A percentile compares a stretch with the other conserved stretches of the same genome.
phyloP scores from a whole-genome alignment of 2,329 filamentous ascomycete genomes.

The Paecilomyces sp. region DNA sequence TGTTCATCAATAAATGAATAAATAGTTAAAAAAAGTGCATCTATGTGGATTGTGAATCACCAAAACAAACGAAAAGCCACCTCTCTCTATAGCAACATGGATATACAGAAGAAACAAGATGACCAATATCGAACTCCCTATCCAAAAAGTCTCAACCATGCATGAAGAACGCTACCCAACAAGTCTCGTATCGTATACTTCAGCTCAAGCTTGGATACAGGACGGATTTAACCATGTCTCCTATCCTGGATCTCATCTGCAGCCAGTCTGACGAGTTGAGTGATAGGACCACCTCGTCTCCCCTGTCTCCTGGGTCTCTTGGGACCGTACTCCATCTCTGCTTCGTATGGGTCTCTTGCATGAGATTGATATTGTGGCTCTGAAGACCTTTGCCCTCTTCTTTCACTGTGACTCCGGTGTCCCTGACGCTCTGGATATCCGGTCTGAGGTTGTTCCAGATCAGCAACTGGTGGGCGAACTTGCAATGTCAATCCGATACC shows the following conservation, averaged over 20 bases:
- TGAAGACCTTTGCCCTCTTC: neutral
- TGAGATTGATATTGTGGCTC: neutral
- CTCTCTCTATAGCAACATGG: too few relatives aligned
- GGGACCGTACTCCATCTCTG: neutral
- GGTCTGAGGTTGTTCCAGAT: neutral
- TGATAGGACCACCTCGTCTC: neutral
- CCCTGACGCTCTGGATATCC: neutral
- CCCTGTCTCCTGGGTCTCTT: neutral
- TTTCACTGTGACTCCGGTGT: neutral
- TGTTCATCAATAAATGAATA: too few relatives aligned
- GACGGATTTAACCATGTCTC: neutral
- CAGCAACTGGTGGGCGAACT: neutral
- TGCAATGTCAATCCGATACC: conserved; percentile 13
- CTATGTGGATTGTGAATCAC: too few relatives aligned
- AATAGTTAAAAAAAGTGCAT: too few relatives aligned
- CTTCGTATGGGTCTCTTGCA: neutral
- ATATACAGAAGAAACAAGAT: too few relatives aligned
- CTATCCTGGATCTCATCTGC: neutral
- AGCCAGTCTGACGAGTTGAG: neutral
- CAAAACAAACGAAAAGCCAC: too few relatives aligned
- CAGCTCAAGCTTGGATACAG: neutral
- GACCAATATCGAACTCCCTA: too few relatives aligned
- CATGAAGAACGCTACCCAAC: too few relatives aligned
- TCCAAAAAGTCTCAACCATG: too few relatives aligned
- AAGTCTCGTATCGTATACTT: too few relatives aligned